phyloP scores from a whole-genome alignment of 768 basidiomycete genomes.

The Hygrocybe punicea region DNA sequence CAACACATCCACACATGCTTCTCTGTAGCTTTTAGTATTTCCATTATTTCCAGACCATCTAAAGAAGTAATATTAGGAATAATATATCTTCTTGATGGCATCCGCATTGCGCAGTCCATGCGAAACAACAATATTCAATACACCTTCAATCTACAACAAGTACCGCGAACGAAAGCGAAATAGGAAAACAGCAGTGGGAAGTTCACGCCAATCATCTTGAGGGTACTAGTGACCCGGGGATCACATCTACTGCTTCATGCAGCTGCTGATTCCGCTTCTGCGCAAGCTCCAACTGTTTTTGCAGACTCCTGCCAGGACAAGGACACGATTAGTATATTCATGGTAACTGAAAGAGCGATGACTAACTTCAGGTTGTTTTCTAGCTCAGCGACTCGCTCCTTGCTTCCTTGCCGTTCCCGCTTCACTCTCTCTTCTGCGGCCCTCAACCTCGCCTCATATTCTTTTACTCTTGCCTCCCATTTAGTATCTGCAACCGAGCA shows the following conservation, averaged over 20 bases:
- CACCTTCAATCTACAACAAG: too few species aligned
- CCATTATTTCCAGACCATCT: background rate
- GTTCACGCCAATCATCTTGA: constrained; percentile 14
- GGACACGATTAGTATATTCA: constrained; percentile 5
- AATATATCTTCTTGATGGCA: background rate
- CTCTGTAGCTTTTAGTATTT: background rate
- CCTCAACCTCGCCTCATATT: constrained; percentile 79
- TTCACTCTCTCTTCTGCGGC: constrained; percentile 90
- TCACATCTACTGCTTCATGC: constrained; percentile 50
- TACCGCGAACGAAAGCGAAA: background rate
- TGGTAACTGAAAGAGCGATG: constrained; percentile 4
- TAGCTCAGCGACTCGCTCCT: constrained; percentile 75
- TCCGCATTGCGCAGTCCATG: too few species aligned
- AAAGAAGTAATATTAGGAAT: background rate
- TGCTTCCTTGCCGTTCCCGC: constrained; percentile 88
- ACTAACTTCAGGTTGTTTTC: constrained; percentile 66
- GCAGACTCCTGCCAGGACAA: constrained; percentile 52
- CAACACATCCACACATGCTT: background rate
- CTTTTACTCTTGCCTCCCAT: constrained; percentile 94
- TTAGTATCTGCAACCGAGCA: constrained; percentile 71
- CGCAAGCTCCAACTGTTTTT: constrained; percentile 76
- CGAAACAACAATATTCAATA: too few species aligned
- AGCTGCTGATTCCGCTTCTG: constrained; percentile 66
- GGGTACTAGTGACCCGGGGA: constrained; percentile 19
- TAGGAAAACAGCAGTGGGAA: background rate